Evolutionary conservation across 139 green algal genomes (phyloP).

Genomic region (Edaphochlamys debaryana): DNA sequence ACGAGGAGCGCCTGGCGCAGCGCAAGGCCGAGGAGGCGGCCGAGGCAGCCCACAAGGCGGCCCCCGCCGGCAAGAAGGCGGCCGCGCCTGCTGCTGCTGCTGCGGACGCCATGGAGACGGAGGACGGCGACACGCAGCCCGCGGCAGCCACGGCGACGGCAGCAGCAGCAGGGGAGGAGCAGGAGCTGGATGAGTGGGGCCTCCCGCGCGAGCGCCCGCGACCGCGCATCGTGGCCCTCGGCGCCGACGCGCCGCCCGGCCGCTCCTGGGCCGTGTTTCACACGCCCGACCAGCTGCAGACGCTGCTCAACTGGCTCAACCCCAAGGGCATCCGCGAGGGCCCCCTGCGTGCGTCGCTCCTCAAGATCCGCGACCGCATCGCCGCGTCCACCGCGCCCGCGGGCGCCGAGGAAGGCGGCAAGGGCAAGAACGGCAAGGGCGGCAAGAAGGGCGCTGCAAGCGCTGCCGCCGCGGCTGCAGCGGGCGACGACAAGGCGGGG

Average conservation of each 20-base stretch:
- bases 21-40: conserved; percentile 4
- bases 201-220: conserved; percentile 14
- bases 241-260: neutral
- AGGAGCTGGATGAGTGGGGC: conserved; percentile 25
- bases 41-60: neutral
- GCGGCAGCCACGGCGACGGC: neutral
- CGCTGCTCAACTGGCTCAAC: conserved; percentile 17
- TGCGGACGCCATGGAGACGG: neutral
- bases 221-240: neutral
- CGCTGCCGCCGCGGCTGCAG: neutral
- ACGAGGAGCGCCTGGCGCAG: neutral
- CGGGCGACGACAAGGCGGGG: neutral
- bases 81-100: neutral
- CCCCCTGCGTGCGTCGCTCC: conserved; percentile 46
- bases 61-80: neutral
- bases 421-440: neutral
- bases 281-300: neutral
- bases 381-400: conserved; percentile 8
- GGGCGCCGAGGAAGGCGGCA: neutral
- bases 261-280: conserved; percentile 14
- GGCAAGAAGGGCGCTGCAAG: conserved; percentile 2
- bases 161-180: too few relatives aligned
- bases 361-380: conserved; percentile 38
- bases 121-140: neutral
- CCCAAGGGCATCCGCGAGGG: conserved; percentile 49